These are phyloP conservation scores for Ophiosphaerella narmari DNA, from an alignment of 2,329 filamentous ascomycete genomes.

Conservation along the genomic window DNA sequence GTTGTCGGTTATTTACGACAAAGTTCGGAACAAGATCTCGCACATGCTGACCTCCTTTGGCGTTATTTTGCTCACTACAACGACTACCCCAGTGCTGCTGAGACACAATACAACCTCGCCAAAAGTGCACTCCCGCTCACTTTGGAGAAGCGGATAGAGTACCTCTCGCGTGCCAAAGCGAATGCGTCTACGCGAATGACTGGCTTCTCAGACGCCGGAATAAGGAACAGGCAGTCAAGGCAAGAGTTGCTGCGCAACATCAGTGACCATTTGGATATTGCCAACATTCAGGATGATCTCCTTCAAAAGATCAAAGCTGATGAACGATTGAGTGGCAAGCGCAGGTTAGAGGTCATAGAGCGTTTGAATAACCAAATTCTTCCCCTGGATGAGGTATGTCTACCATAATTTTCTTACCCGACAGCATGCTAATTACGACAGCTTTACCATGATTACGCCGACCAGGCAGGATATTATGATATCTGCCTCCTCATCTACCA, in stretches of 20 bases:
- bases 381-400: slow-evolving; percentile 73
- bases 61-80: slow-evolving; percentile 86
- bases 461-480: slow-evolving; percentile 91
- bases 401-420: not conserved
- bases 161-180: slow-evolving; percentile 87
- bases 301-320: slow-evolving; percentile 78
- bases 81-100: slow-evolving; percentile 83
- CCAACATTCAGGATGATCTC: slow-evolving; percentile 92
- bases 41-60: slow-evolving; percentile 89
- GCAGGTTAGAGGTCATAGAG: slow-evolving; percentile 66
- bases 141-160: slow-evolving; percentile 85
- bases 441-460: slow-evolving; percentile 92
- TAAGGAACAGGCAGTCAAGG: slow-evolving; percentile 68
- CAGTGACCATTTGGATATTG: slow-evolving; percentile 84
- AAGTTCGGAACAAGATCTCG: slow-evolving; percentile 71
- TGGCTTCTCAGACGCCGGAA: slow-evolving; percentile 63
- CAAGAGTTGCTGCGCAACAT: slow-evolving; percentile 86
- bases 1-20: slow-evolving; percentile 85
- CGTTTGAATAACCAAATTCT: slow-evolving; percentile 79
- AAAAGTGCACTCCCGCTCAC: slow-evolving; percentile 78
- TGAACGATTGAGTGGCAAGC: slow-evolving; percentile 66
- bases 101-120: slow-evolving; percentile 82
- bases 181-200: slow-evolving; percentile 85
- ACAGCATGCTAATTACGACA: slow-evolving; percentile 47
- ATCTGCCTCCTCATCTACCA: slow-evolving; percentile 92